Conservation (phyloP, 2,329 filamentous ascomycete species). For the Fusarium redolens region DNA sequence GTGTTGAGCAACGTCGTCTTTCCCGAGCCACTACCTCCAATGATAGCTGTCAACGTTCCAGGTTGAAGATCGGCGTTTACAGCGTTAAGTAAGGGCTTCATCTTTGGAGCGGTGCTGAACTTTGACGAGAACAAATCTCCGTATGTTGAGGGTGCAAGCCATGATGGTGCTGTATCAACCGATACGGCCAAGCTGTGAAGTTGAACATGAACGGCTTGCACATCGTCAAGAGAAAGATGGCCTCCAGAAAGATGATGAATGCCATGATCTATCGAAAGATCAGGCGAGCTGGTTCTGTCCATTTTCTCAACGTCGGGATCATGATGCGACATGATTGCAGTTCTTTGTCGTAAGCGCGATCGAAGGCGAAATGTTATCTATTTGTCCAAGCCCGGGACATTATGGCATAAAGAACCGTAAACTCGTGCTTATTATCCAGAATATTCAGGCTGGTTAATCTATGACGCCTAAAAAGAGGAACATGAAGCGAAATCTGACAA, state of each 20-base stretch:
- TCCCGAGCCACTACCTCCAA: conserved; percentile 78
- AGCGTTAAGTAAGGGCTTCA: conserved; percentile 69
- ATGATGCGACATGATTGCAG: conserved; percentile 26
- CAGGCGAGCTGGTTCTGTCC: conserved; percentile 49
- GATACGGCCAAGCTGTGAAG: conserved; percentile 66
- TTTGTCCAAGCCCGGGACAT: conserved; percentile 32
- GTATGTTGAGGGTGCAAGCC: conserved; percentile 61
- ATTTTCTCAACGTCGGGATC: conserved; percentile 47
- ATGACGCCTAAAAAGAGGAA: conserved; percentile 18
- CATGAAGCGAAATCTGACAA: conserved; percentile 1
- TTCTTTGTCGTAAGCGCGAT: background rate
- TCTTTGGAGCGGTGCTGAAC: conserved; percentile 51
- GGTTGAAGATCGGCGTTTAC: conserved; percentile 72
- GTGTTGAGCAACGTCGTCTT: conserved; percentile 80
- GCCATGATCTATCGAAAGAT: conserved; percentile 44
- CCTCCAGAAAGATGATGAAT: conserved; percentile 45
- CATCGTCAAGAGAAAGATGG: conserved; percentile 60
- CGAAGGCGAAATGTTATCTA: conserved; percentile 10
- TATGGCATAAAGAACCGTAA: background rate
- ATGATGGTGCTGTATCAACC: conserved; percentile 68
- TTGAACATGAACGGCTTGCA: conserved; percentile 65
- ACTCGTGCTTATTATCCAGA: background rate
- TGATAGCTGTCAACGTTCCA: conserved; percentile 78
- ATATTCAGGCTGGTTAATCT: conserved; percentile 7
- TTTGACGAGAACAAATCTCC: conserved; percentile 53